These are phyloP conservation scores for Cercophora sp. DNA, from an alignment of 495 filamentous ascomycete species.

Conservation along the genomic window DNA sequence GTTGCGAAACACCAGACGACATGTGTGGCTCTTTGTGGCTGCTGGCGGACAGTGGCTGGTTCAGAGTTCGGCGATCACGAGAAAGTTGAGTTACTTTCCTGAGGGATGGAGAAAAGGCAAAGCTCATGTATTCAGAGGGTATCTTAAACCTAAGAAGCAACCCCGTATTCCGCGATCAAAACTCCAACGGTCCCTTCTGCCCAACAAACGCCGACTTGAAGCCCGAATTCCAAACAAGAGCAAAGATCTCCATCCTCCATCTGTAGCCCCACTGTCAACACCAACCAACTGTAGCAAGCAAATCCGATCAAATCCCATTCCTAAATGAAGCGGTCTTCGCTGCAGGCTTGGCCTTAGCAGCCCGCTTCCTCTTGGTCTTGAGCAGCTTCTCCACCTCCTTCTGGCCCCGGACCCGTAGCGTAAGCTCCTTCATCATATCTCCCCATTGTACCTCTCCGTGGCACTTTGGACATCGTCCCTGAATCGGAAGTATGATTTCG, in stretches of 20 bases:
- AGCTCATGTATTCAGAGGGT: background rate
- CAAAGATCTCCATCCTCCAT: too few relatives aligned
- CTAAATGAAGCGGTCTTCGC: background rate
- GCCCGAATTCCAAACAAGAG: background rate
- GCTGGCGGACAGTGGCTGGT: slow-evolving; percentile 11
- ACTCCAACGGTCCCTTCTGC: background rate
- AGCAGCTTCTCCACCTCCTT: slow-evolving; percentile 63
- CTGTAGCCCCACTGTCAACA: too few relatives aligned
- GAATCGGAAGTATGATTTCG: slow-evolving; percentile 57
- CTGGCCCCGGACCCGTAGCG: slow-evolving; percentile 60
- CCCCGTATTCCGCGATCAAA: background rate
- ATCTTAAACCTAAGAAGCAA: background rate
- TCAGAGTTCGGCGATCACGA: too few relatives aligned
- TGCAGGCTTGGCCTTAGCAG: slow-evolving; percentile 15
- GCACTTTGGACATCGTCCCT: slow-evolving; percentile 73
- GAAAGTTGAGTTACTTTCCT: too few relatives aligned
- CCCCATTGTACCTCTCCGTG: slow-evolving; percentile 61
- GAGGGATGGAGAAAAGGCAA: background rate
- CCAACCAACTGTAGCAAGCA: background rate
- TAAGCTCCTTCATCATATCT: slow-evolving; percentile 77
- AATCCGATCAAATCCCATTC: background rate
- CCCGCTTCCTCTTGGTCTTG: slow-evolving; percentile 46
- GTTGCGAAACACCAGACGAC: slow-evolving; percentile 11
- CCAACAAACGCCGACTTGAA: background rate
- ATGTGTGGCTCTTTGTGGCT: slow-evolving; percentile 17